Evolutionary conservation across 192 early-diverging fungal species (phyloP).

Genomic region (Coemansia erecta): DNA sequence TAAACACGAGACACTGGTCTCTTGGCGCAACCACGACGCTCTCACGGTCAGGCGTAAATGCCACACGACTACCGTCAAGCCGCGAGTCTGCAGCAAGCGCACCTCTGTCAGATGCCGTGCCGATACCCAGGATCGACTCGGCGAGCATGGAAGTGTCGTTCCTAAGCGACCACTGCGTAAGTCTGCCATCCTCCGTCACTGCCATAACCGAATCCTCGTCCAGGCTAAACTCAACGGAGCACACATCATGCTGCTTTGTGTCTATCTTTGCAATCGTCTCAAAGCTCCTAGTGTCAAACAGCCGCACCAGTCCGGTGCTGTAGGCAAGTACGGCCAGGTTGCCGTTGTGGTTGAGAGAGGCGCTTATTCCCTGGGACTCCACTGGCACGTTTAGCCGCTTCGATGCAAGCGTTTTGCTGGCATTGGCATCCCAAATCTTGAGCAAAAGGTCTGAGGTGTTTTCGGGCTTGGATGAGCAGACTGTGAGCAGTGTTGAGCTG

Average conservation of each 20-base stretch:
- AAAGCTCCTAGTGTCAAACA: constrained; percentile 42
- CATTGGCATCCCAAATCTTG: constrained; percentile 48
- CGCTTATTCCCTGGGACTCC: constrained; percentile 45
- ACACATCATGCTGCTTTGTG: constrained; percentile 34
- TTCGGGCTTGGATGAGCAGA: constrained; percentile 45
- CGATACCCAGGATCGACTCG: constrained; percentile 35
- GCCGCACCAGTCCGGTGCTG: constrained; percentile 32
- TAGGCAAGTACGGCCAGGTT: constrained; percentile 39
- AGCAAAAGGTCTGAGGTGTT: constrained; percentile 33
- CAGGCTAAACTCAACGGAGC: constrained; percentile 34
- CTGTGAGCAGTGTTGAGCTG: constrained; percentile 39
- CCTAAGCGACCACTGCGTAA: constrained; percentile 52
- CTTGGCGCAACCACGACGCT: constrained; percentile 39
- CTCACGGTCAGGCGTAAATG: constrained; percentile 47
- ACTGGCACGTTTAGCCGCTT: constrained; percentile 16
- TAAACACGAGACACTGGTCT: constrained; percentile 49
- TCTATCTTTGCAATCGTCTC: constrained; percentile 36
- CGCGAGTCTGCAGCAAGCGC: constrained; percentile 25
- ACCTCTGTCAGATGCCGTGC: not conserved
- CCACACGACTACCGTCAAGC: constrained; percentile 35
- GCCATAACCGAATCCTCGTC: constrained; percentile 43
- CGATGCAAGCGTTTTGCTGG: constrained; percentile 21
- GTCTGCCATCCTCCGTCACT: constrained; percentile 41
- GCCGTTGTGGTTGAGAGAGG: constrained; percentile 50
- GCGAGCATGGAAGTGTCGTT: constrained; percentile 38